Evolutionary conservation across 208 protist species (phyloP).

Genomic region (Leishmania major): DNA sequence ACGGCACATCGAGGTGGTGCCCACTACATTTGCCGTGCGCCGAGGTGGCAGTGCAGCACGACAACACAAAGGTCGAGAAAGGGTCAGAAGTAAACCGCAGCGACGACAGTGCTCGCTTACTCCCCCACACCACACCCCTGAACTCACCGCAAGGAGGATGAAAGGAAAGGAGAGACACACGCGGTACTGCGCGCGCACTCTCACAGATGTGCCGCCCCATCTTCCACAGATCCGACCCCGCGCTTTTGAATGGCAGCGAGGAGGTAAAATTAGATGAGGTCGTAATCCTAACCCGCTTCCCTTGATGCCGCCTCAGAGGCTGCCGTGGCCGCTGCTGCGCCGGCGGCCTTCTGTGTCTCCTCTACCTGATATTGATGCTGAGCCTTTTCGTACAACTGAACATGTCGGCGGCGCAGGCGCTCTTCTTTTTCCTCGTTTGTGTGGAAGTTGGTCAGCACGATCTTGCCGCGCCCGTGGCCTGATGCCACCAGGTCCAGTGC

Average conservation of each 20-base stretch:
- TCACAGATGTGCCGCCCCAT: neutral
- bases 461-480: slow-evolving; percentile 65
- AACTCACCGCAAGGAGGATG: neutral
- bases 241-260: neutral
- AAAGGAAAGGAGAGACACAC: neutral
- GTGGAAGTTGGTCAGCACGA: slow-evolving; percentile 69
- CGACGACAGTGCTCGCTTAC: neutral
- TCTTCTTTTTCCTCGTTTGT: slow-evolving; percentile 35
- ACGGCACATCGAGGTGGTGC: neutral
- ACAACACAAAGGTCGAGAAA: neutral
- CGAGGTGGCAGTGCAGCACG: neutral
- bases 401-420: slow-evolving; percentile 20
- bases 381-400: slow-evolving; percentile 33
- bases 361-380: slow-evolving; percentile 18
- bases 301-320: too few species aligned
- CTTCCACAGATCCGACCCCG: neutral
- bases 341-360: slow-evolving; percentile 7
- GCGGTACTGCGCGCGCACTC: neutral
- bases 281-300: neutral
- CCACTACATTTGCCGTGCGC: neutral
- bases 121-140: neutral
- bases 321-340: neutral
- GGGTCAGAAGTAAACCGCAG: neutral
- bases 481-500: slow-evolving; percentile 50
- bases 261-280: neutral